phyloP scores from a whole-genome alignment of 2,329 filamentous ascomycete genomes.

The Verticillium klebahnii region DNA sequence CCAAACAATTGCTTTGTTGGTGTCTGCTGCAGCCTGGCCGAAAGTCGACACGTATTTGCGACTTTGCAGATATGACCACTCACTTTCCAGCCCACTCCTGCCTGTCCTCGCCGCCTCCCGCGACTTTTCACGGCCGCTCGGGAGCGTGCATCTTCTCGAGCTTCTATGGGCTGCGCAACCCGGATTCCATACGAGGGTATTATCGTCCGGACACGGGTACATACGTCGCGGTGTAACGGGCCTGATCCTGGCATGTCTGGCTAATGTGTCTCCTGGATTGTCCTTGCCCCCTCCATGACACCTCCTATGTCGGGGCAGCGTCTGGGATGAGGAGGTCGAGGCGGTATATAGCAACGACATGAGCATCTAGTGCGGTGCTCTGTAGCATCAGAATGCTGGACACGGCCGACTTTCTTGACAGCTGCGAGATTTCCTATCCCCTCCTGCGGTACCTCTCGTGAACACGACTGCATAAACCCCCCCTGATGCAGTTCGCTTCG shows the following conservation, averaged over 20 bases:
- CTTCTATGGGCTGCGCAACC: slow-evolving; percentile 8
- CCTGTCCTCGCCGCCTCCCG: not conserved
- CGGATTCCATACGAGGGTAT: slow-evolving; percentile 27
- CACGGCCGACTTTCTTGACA: not conserved
- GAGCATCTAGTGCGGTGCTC: not conserved
- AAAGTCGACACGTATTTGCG: slow-evolving; percentile 8
- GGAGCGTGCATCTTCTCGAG: slow-evolving; percentile 9
- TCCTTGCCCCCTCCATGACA: not conserved
- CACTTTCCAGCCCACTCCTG: not conserved
- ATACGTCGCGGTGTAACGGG: slow-evolving; percentile 16
- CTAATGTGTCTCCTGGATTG: not conserved
- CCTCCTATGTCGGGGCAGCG: not conserved
- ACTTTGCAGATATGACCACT: not conserved
- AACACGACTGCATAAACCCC: not conserved
- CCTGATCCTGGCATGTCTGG: slow-evolving; percentile 2
- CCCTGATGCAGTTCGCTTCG: not conserved
- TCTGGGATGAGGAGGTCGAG: not conserved
- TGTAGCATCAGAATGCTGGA: not conserved
- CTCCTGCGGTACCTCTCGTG: not conserved
- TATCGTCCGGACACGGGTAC: slow-evolving; percentile 28
- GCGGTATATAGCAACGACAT: slow-evolving; percentile 6
- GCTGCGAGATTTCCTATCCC: not conserved
- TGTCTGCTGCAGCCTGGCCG: slow-evolving; percentile 7
- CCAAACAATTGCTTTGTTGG: not conserved
- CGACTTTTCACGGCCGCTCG: slow-evolving; percentile 4